Evolutionary conservation across 371 early-diverging fungal species (phyloP).

Genomic region (Encephalitozoon hellem): DNA sequence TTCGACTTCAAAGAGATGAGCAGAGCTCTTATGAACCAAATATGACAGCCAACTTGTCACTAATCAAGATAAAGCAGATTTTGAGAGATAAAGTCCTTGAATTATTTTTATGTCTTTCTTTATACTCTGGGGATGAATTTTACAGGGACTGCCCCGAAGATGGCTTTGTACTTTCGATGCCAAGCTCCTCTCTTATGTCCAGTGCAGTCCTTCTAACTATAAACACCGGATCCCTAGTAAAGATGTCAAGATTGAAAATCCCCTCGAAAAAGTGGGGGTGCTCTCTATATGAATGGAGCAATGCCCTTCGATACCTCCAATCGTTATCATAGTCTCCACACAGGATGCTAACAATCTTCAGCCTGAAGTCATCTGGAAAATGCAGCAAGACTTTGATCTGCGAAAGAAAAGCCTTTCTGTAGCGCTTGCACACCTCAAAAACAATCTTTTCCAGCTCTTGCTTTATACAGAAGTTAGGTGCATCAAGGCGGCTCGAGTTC

Average conservation of each 20-base stretch:
- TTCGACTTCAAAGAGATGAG: neutral
- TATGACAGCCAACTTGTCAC: neutral
- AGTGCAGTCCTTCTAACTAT: conserved; percentile 1
- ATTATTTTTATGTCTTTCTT: neutral
- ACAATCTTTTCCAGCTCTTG: neutral
- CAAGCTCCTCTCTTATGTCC: conserved; percentile 5
- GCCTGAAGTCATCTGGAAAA: neutral
- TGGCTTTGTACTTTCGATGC: neutral
- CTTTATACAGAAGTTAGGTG: neutral
- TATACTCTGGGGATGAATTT: neutral
- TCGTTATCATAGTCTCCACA: conserved; percentile 3
- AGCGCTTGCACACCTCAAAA: neutral
- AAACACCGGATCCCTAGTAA: conserved; percentile 32
- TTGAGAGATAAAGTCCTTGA: neutral
- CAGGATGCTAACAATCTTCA: neutral
- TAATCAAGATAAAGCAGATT: neutral
- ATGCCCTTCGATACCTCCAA: conserved; percentile 36
- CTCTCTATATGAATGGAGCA: conserved; percentile 8
- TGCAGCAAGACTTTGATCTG: neutral
- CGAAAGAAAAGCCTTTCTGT: neutral
- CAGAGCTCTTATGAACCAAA: neutral
- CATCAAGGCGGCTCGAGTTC: neutral
- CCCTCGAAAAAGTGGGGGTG: neutral
- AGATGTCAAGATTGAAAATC: neutral
- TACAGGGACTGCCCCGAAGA: neutral